Base-by-base conservation (phyloP, 495 filamentous ascomycete species). In the Penicillium chermesinum region DNA sequence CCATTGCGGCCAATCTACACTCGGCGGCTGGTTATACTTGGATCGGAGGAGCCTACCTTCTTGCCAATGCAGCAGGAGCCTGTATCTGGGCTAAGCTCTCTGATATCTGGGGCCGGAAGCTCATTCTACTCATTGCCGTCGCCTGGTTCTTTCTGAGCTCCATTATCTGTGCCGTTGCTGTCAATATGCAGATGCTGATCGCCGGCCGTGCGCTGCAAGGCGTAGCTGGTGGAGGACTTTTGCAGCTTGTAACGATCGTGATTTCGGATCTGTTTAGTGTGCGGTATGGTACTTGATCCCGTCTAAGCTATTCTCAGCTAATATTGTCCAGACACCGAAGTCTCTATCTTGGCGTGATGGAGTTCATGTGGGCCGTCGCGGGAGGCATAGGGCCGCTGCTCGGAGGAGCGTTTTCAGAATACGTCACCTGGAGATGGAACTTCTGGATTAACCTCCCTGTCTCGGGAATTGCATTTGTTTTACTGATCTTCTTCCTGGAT, bases 381-480 rank as follows among this genome's bases (percentile, higher is more conserved):
- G 75, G 72, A 8, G 77, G 72, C 6, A 57, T 83, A 5, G 87
- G 87, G 0, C 87, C 86, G 1, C 57, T 90, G 2, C 66, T 89
- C 1, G 86, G 86, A 10, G 86, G 86, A 15, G 72, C 74, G 1
- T 83, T 91, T 41, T 76, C 85, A 0, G 69, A 83, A 38, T 67
- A 72, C 3, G 70, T 81, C 12, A 71, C 70, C 3, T 89, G 86
- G 87, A 59, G 82, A 25, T 85, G 82, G 73, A 77, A 76, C 22
- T 89, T 85, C 59, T 88, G 80, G 80, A 81, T 89, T 67, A 88
- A 88, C 54, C 61, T 87, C 1, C 85, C 86, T 0, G 70, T 85
- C 34, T 78, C 72, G 7, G 72, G 76, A 0, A 50, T 72, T 0
- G 71, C 82, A 0, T 74, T 85, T 27, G 47, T 78, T 13, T 71